Evolutionary conservation across 2,329 filamentous ascomycete species (phyloP), one percentile per base, ranked within the genome.

Genomic region (Drechslerella dactyloides): DNA sequence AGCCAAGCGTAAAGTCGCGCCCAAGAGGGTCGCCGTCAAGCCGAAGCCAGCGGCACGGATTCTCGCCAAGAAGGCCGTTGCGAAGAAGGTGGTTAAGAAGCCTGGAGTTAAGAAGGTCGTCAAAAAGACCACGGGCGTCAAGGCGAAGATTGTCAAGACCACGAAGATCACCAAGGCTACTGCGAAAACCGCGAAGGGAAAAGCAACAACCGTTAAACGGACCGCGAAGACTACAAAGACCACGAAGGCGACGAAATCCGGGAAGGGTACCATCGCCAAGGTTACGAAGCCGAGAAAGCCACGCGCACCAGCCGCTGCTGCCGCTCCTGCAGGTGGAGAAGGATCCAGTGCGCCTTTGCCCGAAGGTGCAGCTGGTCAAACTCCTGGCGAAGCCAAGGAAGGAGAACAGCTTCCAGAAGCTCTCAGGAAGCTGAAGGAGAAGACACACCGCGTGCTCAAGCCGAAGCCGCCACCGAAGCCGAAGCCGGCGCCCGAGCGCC

Each of bases 91-190:
- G 1, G 59, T 30, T 21, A 65, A 65, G 58, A 69, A 70, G 30
- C 54, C 17, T 13, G 60, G 54, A 15, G 24, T 54, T 3, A 65
- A 64, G 44, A 60, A 60, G 23, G 62, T 70, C 21, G 64, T 33
- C 44, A 74, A 35, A 50, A 77, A 60, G 55, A 72, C n/a, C n/a
- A n/a, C 68, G n/a, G 73, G 74, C 21, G 64, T 72, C n/a, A 73
- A 75, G 33, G 61, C 57, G 1, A 76, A 74, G 48, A 53, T 54
- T 48, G 65, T 66, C 40, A 74, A 37, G 24, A 23, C 61, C 6
- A 57, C 61, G 13, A 66, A 53, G 17, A 61, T 57, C 2, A 62
- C 59, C 10, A 70, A 57, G 23, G 46, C 64, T 11, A 54, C 57
- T 13, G 37, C 48, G 11, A 44, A 48, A 13, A 64, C 10, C 33